These are phyloP conservation scores for Musa troglodytarum DNA, from an alignment of 176 grass and related monocot genomes.

Conservation along the genomic window DNA sequence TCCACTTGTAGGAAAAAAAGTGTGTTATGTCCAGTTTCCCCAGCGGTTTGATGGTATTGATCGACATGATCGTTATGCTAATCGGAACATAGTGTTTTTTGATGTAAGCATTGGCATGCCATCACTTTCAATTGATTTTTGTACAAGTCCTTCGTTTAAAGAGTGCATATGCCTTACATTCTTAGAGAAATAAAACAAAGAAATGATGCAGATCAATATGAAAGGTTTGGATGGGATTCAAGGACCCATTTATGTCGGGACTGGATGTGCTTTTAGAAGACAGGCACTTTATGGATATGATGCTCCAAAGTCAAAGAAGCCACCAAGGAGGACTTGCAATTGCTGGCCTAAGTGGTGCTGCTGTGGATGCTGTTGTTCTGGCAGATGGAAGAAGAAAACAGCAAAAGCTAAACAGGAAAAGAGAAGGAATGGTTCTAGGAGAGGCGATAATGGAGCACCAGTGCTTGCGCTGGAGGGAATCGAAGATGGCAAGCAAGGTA, in stretches of 20 bases:
- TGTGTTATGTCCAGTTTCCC: slow-evolving; percentile 87
- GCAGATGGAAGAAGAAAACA: slow-evolving; percentile 53
- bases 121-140: neutral
- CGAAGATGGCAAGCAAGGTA: slow-evolving; percentile 54
- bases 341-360: slow-evolving; percentile 92
- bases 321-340: slow-evolving; percentile 70
- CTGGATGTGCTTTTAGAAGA: slow-evolving; percentile 78
- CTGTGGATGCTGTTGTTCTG: slow-evolving; percentile 36
- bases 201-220: slow-evolving; percentile 70
- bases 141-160: neutral
- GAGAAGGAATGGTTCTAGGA: slow-evolving; percentile 56
- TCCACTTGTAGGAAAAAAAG: slow-evolving; percentile 77
- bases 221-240: slow-evolving; percentile 96
- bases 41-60: slow-evolving; percentile 95
- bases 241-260: slow-evolving; percentile 94
- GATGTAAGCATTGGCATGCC: slow-evolving; percentile 54
- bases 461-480: slow-evolving; percentile 58
- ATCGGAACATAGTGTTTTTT: slow-evolving; percentile 83
- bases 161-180: neutral
- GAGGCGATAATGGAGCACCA: slow-evolving; percentile 46
- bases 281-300: slow-evolving; percentile 75
- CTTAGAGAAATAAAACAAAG: slow-evolving; percentile 14
- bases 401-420: slow-evolving; percentile 53
- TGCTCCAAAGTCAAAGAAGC: slow-evolving; percentile 83
- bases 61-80: slow-evolving; percentile 78